Evolutionary conservation across 192 early-diverging fungal genomes (phyloP).

Genomic region (Linnemannia zychae): DNA sequence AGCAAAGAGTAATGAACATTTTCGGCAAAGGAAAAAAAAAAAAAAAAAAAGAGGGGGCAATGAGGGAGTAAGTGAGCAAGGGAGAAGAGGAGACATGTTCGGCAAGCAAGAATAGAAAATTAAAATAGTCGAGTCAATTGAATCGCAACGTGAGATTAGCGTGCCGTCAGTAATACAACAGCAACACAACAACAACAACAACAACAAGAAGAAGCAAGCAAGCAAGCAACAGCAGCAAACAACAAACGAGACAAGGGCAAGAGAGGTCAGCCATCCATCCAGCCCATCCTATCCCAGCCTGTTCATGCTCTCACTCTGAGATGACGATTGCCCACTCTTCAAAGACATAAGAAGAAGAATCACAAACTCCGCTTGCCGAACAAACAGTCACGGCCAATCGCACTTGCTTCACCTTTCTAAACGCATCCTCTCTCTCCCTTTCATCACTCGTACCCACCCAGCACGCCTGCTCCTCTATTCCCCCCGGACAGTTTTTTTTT

Average conservation of each 20-base stretch:
- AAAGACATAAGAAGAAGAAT: not conserved
- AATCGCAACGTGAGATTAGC: not conserved
- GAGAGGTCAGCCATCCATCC: not conserved
- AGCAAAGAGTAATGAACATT: not conserved
- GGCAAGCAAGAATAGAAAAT: constrained; percentile 40
- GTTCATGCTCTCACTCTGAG: not conserved
- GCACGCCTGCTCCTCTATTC: not conserved
- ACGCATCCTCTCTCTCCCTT: not conserved
- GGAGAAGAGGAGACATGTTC: constrained; percentile 13
- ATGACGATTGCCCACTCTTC: not conserved
- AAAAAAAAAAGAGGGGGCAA: not conserved
- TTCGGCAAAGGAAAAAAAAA: not conserved
- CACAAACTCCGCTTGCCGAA: constrained; percentile 15
- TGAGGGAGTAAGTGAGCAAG: not conserved
- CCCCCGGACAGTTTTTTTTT: constrained; percentile 5
- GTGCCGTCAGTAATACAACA: not conserved
- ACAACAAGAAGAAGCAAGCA: too few relatives aligned
- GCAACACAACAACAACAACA: not conserved
- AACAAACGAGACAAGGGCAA: constrained; percentile 7
- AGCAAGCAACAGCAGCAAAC: too few relatives aligned
- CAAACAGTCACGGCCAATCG: not conserved
- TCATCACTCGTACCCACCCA: not conserved
- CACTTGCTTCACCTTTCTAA: not conserved
- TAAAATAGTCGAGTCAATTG: not conserved
- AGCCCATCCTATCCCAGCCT: constrained; percentile 5